Percentiles rank a stretch among this genome's conserved stretches.
Evolutionary conservation across 108 stramenopile species (phyloP).

Genomic region (Cyclostephanos tholiformis): DNA sequence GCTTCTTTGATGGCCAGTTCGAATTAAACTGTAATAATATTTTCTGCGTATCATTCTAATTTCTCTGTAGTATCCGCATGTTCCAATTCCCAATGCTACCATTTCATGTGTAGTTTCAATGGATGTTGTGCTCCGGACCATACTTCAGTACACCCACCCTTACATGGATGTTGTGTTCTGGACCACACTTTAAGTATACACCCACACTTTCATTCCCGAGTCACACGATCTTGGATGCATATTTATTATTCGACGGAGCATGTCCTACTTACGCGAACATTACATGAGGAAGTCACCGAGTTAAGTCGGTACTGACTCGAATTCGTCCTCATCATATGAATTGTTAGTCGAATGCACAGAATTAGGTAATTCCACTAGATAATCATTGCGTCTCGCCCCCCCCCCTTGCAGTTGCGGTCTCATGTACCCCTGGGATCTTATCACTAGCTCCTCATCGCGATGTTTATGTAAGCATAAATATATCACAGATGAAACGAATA

Average conservation of each 20-base stretch:
- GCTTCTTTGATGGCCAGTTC: too few species aligned
- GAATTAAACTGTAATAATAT: too few species aligned
- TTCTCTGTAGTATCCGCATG: too few species aligned
- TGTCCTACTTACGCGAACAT: not conserved
- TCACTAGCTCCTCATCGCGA: constrained; percentile 28
- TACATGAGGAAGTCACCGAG: not conserved
- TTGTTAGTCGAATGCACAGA: constrained; percentile 13
- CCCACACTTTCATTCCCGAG: not conserved
- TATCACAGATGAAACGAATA: constrained; percentile 50
- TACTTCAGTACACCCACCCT: too few species aligned
- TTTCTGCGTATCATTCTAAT: too few species aligned
- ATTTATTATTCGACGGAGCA: not conserved
- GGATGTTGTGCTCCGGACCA: too few species aligned
- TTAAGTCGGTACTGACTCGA: constrained; percentile 4
- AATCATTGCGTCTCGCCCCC: constrained; percentile 22
- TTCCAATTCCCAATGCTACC: too few species aligned
- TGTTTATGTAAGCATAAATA: constrained; percentile 41
- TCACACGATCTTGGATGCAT: not conserved
- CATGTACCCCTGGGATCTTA: constrained; percentile 44
- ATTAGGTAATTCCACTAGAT: constrained; percentile 37
- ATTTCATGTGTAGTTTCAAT: too few species aligned
- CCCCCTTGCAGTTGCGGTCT: constrained; percentile 33
- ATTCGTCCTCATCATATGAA: constrained; percentile 10
- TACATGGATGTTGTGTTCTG: too few species aligned
- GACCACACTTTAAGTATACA: too few species aligned